phyloP scores from a whole-genome alignment of 176 grass and related monocot species.

The Thinopyrum elongatum region DNA sequence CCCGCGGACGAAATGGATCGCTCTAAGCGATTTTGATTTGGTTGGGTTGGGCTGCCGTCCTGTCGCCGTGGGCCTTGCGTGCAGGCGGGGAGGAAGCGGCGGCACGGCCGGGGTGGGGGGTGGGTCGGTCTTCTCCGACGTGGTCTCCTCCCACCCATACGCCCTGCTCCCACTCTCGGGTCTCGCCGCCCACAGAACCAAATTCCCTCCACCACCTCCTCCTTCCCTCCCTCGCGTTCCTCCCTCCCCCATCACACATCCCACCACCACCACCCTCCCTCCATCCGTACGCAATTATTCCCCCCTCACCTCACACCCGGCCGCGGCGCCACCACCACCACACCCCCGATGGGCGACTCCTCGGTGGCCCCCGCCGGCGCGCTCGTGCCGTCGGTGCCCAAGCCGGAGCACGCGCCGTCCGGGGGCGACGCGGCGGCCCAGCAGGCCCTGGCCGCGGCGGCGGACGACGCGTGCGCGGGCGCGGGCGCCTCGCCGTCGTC shows the following conservation, averaged over 20 bases:
- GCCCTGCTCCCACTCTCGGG: constrained; percentile 19
- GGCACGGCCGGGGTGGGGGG: not conserved
- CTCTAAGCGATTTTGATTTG: not conserved
- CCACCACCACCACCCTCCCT: not conserved
- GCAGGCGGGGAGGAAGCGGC: too few relatives aligned
- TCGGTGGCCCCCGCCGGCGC: constrained; percentile 58
- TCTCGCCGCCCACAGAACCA: constrained; percentile 45
- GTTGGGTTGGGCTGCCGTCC: too few relatives aligned
- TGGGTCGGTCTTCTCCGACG: constrained; percentile 37
- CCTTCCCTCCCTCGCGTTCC: not conserved
- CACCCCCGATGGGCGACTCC: constrained; percentile 62
- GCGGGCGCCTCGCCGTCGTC: not conserved
- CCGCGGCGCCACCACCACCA: not conserved
- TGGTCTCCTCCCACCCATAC: constrained; percentile 82
- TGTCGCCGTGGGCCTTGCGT: not conserved
- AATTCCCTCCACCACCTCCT: constrained; percentile 19
- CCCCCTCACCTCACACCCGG: not conserved
- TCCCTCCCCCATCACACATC: constrained; percentile 19
- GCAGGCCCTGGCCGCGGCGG: not conserved
- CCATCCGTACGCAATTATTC: constrained; percentile 25
- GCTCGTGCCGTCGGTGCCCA: constrained; percentile 81
- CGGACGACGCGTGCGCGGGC: constrained; percentile 14
- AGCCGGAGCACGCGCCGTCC: constrained; percentile 52
- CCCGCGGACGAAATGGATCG: too few relatives aligned
- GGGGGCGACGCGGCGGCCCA: constrained; percentile 37